Evolutionary conservation across 2,329 filamentous ascomycete species (phyloP), one percentile per base, ranked within the genome.

Genomic region (Cytospora mali): DNA sequence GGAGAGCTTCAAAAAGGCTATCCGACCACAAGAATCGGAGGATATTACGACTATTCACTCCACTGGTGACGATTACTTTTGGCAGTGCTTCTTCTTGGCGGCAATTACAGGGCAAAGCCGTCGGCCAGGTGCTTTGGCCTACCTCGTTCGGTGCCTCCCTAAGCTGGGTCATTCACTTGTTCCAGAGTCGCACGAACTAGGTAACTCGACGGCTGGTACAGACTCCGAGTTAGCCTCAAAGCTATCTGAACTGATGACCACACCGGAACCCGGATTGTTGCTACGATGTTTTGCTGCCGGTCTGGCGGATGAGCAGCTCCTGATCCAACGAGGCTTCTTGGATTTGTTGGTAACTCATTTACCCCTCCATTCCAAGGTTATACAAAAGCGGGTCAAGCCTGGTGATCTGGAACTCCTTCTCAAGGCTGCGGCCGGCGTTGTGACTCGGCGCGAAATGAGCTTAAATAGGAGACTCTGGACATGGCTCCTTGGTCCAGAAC

Each of bases 81-180:
- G 95, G 95, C 95, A 99, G 77, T 97, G 93, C 74, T 90, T 99
- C 72, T 98, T 99, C 71, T 80, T 99, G 21, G 92, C 94, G 11
- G 90, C 92, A 21, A 95, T 99, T 64, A 97, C 95, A 1, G 94
- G 93, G 70, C 85, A 92, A 49, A 93, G 88, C 65, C 85, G 94
- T 65, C 87, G 95, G 61, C 88, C 91, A 67, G 95, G 95, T 28
- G 93, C 93, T 46, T 80, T 99, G 63, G 93, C 93, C 33, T 99
- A 96, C 74, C 80, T 99, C 48, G 82, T 86, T 55, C 88, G 93
- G 62, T 87, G 87, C 70, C 79, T 99, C 31, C 95, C 96, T 23
- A 89, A 84, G 68, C 80, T 96, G 60, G 86, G 84, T 7, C 75
- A 79, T 10, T 59, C 75, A 5, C 50, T 75, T 28, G 66, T 73